Evolutionary conservation across 2,329 filamentous ascomycete species (phyloP), one percentile per base, ranked within the genome.

Genomic region (Bertia moriformis): DNA sequence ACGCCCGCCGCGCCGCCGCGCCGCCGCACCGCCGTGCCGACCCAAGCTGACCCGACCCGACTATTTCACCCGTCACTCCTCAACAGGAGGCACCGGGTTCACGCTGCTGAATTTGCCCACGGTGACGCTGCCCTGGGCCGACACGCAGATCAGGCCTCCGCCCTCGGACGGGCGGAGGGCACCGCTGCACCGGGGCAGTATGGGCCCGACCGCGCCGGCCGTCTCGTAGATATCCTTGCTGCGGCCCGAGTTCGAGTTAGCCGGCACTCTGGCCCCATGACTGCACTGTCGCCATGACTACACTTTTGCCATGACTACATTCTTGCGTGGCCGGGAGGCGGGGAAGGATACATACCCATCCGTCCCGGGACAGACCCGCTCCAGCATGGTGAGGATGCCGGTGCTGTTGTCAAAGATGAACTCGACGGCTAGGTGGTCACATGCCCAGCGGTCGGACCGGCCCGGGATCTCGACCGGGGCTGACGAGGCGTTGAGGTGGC

Each of bases 381-480:
- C 63, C 33, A 67, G 52, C 49, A 68, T 43, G n/a, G 57, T 60
- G 33, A 69, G 44, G n/a, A n/a, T n/a, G n/a, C n/a, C n/a, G 29
- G 51, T 50, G 20, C 41, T 42, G 20, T 50, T 46, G 35, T 54
- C 40, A 55, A 55, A 69, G 44, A 67, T 60, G 43, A 71, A 71
- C 42, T 62, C 51, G 43, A 65, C 52, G 5, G 50, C 39, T 1
- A 38, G 7, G 47, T 65, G 49, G 33, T 65, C 58, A 47, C 67
- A 71, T 15, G 58, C 48, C 40, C 57, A 70, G 27, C 65, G 54
- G 7, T 56, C 47, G 2, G 55, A 51, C 3, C 53, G 46, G 18
- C 51, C 52, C 14, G 46, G 40, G 3, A 51, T 46, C 33, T 47
- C 52, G 17, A 58, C 50, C 5, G 61, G 54, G 24, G 45, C 45